Conservation (phyloP, 345 rosid genomes). For the Eucalyptus curtisii region DNA sequence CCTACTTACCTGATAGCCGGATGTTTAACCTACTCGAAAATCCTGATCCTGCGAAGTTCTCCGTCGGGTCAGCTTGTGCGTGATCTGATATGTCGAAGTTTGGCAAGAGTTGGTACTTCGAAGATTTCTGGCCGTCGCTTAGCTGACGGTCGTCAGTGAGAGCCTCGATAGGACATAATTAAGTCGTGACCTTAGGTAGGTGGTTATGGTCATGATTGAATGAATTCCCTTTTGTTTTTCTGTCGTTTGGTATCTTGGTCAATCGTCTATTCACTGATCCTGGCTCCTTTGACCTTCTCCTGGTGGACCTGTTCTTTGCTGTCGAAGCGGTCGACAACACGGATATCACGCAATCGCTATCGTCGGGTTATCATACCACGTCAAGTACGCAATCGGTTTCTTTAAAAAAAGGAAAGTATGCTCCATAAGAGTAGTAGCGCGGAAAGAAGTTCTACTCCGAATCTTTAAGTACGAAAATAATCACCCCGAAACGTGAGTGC, state of each 20-base stretch:
- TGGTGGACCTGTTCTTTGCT: neutral
- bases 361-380: too few relatives aligned
- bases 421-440: neutral
- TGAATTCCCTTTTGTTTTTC: neutral
- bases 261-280: neutral
- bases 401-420: too few relatives aligned
- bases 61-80: neutral
- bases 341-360: neutral
- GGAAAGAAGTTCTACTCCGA: neutral
- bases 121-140: neutral
- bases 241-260: neutral
- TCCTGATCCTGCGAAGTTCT: too few relatives aligned
- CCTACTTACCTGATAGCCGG: neutral
- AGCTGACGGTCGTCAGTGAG: neutral
- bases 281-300: neutral
- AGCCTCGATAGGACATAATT: too few relatives aligned
- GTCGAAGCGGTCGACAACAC: neutral
- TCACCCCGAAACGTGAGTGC: too few relatives aligned
- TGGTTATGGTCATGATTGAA: neutral
- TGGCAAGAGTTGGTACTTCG: too few relatives aligned
- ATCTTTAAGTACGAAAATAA: neutral
- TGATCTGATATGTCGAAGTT: neutral
- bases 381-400: neutral
- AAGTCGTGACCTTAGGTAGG: neutral
- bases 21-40: neutral